phyloP scores from a whole-genome alignment of 768 basidiomycete genomes.

The Hemileccinum impolitum region DNA sequence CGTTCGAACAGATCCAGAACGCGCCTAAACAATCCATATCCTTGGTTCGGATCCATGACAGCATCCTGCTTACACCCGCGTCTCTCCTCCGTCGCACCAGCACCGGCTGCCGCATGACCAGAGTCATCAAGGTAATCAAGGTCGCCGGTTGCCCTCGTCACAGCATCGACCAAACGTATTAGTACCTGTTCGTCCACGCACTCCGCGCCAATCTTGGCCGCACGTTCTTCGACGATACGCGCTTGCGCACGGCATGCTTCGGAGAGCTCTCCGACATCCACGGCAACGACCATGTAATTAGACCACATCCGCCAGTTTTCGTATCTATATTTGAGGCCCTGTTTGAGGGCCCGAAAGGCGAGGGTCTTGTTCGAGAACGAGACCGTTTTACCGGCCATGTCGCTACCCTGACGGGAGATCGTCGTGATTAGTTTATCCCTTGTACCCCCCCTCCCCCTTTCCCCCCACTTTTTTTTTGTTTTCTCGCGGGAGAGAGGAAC shows the following conservation, averaged over 20 bases:
- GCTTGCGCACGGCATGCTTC: slow-evolving; percentile 84
- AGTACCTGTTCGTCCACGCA: slow-evolving; percentile 85
- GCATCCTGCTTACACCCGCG: slow-evolving; percentile 6
- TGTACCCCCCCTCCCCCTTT: too few species aligned
- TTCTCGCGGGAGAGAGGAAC: not conserved
- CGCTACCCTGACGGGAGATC: slow-evolving; percentile 24
- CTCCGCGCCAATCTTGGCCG: slow-evolving; percentile 42
- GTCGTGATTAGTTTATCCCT: slow-evolving; percentile 7
- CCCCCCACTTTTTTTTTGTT: not conserved
- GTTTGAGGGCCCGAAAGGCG: slow-evolving; percentile 90
- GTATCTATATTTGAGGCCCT: slow-evolving; percentile 79
- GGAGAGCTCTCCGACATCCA: slow-evolving; percentile 89
- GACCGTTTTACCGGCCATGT: slow-evolving; percentile 31
- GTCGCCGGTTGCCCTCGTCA: slow-evolving; percentile 52
- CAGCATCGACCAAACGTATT: slow-evolving; percentile 85
- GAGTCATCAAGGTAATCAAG: slow-evolving; percentile 19
- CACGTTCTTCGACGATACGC: slow-evolving; percentile 66
- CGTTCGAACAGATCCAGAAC: slow-evolving; percentile 73
- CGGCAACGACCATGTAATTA: slow-evolving; percentile 92
- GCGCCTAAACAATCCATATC: slow-evolving; percentile 60
- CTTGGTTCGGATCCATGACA: slow-evolving; percentile 53
- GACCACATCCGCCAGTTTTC: slow-evolving; percentile 98
- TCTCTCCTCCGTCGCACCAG: not conserved
- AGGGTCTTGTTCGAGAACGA: slow-evolving; percentile 76
- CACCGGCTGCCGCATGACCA: not conserved